These are phyloP conservation scores for Elaeagnus macrophylla DNA, from an alignment of 306 rosid genomes.

Conservation along the genomic window DNA sequence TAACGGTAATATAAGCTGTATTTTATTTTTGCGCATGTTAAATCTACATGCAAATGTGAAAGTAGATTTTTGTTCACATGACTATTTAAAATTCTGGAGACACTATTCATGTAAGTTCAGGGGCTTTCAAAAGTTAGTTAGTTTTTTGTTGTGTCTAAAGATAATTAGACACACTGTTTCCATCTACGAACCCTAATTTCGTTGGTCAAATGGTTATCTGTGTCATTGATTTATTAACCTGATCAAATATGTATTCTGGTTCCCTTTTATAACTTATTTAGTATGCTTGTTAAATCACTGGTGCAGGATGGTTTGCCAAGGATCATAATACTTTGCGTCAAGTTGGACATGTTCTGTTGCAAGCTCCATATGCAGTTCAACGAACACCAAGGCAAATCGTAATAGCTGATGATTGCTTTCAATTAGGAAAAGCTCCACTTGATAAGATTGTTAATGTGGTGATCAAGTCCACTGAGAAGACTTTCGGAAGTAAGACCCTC, in stretches of 20 bases:
- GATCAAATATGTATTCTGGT: not conserved
- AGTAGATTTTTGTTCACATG: too few species aligned
- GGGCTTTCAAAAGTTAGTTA: too few species aligned
- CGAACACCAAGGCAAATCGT: slow-evolving; percentile 73
- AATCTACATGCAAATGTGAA: too few species aligned
- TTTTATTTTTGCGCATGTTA: too few species aligned
- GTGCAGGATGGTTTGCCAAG: slow-evolving; percentile 84
- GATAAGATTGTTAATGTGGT: slow-evolving; percentile 74
- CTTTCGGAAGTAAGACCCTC: slow-evolving; percentile 94
- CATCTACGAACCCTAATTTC: too few species aligned
- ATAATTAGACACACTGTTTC: not conserved
- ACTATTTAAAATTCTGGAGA: too few species aligned
- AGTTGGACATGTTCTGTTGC: slow-evolving; percentile 83
- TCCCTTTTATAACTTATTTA: slow-evolving; percentile 7
- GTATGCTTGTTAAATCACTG: slow-evolving; percentile 14
- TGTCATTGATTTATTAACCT: not conserved
- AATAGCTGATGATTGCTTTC: slow-evolving; percentile 90
- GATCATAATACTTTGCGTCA: slow-evolving; percentile 63
- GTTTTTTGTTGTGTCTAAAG: too few species aligned
- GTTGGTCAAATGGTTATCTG: too few species aligned
- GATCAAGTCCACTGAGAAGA: slow-evolving; percentile 66
- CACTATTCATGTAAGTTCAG: too few species aligned
- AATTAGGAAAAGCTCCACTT: slow-evolving; percentile 54
- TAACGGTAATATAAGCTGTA: too few species aligned
- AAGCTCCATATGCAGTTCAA: slow-evolving; percentile 50